phyloP scores from a whole-genome alignment of 1,284 basidiomycete genomes.

The Ceratobasidium sp. region DNA sequence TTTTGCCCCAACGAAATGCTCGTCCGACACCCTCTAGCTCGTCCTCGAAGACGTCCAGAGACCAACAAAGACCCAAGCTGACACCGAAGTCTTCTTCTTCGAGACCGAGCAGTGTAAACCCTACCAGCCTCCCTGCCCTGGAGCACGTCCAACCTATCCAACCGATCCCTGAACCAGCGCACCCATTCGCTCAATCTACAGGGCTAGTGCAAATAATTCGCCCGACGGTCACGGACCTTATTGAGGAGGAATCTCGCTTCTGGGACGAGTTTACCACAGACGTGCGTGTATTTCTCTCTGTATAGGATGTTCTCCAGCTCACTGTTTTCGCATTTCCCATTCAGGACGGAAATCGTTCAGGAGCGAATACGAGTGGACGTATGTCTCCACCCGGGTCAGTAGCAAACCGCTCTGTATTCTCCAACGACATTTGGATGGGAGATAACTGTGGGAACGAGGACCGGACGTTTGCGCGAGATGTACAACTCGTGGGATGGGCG shows the following conservation, averaged over 20 bases:
- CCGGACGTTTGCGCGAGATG: slow-evolving; percentile 45
- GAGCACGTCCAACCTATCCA: neutral
- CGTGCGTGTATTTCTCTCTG: too few relatives aligned
- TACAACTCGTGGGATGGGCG: slow-evolving; percentile 44
- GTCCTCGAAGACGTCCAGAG: neutral
- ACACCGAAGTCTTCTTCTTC: neutral
- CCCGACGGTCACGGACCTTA: slow-evolving; percentile 16
- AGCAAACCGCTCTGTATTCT: slow-evolving; percentile 40
- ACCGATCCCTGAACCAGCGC: slow-evolving; percentile 1
- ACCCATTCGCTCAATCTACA: slow-evolving; percentile 26
- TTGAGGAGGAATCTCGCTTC: slow-evolving; percentile 38
- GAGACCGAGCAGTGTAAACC: neutral
- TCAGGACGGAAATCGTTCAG: slow-evolving; percentile 20
- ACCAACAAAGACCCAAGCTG: neutral
- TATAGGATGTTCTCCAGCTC: too few relatives aligned
- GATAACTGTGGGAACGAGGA: slow-evolving; percentile 46
- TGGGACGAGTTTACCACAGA: slow-evolving; percentile 42
- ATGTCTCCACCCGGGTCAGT: slow-evolving; percentile 20
- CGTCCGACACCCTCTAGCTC: neutral
- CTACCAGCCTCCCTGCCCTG: too few relatives aligned
- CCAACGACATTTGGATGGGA: slow-evolving; percentile 47
- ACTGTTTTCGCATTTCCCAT: neutral
- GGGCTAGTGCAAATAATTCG: slow-evolving; percentile 38
- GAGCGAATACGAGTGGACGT: slow-evolving; percentile 21
- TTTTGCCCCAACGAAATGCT: neutral